These are phyloP conservation scores for Mucor circinelloides DNA, from an alignment of 371 early-diverging fungal species.

Conservation along the genomic window DNA sequence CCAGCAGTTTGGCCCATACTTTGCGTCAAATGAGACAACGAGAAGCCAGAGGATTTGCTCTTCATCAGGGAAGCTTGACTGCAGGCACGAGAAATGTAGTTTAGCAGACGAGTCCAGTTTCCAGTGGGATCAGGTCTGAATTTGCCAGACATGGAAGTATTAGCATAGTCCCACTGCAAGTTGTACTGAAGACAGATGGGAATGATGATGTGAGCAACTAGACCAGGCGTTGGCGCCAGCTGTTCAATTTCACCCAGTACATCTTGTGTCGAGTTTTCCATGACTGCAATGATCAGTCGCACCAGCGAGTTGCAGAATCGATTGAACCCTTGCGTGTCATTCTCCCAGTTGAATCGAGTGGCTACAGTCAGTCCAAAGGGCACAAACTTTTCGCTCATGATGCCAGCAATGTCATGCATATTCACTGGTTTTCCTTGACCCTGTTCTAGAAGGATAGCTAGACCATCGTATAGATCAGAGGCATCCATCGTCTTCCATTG, in stretches of 20 bases:
- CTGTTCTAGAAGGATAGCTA: slow-evolving; percentile 47
- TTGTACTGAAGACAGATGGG: slow-evolving; percentile 59
- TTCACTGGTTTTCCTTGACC: slow-evolving; percentile 45
- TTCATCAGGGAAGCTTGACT: slow-evolving; percentile 41
- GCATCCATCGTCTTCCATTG: slow-evolving; percentile 59
- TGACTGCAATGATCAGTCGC: slow-evolving; percentile 57
- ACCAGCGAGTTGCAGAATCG: slow-evolving; percentile 56
- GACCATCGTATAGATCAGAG: slow-evolving; percentile 55
- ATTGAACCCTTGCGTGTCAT: slow-evolving; percentile 26
- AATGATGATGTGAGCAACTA: slow-evolving; percentile 55
- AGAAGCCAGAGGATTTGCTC: slow-evolving; percentile 44
- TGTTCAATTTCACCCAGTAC: slow-evolving; percentile 54
- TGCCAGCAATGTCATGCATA: slow-evolving; percentile 44
- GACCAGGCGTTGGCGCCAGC: slow-evolving; percentile 36
- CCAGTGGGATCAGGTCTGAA: slow-evolving; percentile 38
- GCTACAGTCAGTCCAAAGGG: slow-evolving; percentile 47
- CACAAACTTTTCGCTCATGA: slow-evolving; percentile 55
- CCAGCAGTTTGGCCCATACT: slow-evolving; percentile 16
- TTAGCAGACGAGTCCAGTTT: slow-evolving; percentile 49
- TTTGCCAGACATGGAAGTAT: slow-evolving; percentile 18
- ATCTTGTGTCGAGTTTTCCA: slow-evolving; percentile 57
- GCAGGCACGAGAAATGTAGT: slow-evolving; percentile 37
- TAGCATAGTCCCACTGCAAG: slow-evolving; percentile 32
- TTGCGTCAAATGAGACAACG: slow-evolving; percentile 34
- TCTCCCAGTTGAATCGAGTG: slow-evolving; percentile 47